Percentiles rank a stretch among this genome's conserved stretches.
These are phyloP conservation scores for Amanita fuliginea DNA, from an alignment of 768 basidiomycete species.

Conservation along the genomic window DNA sequence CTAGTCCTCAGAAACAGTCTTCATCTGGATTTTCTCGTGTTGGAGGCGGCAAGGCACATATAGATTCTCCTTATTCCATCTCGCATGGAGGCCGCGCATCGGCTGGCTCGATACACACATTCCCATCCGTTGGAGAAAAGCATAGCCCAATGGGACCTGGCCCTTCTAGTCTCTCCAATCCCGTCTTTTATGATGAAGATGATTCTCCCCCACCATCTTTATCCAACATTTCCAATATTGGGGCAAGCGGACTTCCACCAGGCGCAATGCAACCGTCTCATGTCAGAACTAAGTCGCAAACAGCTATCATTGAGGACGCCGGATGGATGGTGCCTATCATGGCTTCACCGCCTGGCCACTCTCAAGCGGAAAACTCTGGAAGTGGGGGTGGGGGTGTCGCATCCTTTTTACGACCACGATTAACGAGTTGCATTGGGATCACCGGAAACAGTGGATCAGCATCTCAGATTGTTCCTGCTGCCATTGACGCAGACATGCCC, in stretches of 20 bases:
- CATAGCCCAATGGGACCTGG: slow-evolving; percentile 14
- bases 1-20: slow-evolving; percentile 11
- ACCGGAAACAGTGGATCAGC: neutral
- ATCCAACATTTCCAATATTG: slow-evolving; percentile 26
- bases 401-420: slow-evolving; percentile 2
- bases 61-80: slow-evolving; percentile 78
- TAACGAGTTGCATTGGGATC: neutral
- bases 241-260: slow-evolving; percentile 30
- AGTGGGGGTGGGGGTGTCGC: neutral
- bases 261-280: slow-evolving; percentile 62
- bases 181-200: slow-evolving; percentile 23
- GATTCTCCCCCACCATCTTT: slow-evolving; percentile 41
- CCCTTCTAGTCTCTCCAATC: slow-evolving; percentile 4
- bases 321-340: slow-evolving; percentile 16
- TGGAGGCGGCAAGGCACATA: slow-evolving; percentile 80
- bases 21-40: slow-evolving; percentile 74
- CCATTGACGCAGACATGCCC: neutral
- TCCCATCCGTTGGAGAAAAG: slow-evolving; percentile 42
- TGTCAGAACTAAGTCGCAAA: slow-evolving; percentile 70
- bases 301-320: slow-evolving; percentile 70
- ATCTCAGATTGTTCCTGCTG: neutral
- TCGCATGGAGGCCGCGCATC: slow-evolving; percentile 21
- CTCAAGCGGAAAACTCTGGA: neutral
- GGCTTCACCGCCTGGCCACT: slow-evolving; percentile 10
- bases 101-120: slow-evolving; percentile 42